Evolutionary conservation across 768 basidiomycete species (phyloP).

Genomic region (Boletus speciosus): DNA sequence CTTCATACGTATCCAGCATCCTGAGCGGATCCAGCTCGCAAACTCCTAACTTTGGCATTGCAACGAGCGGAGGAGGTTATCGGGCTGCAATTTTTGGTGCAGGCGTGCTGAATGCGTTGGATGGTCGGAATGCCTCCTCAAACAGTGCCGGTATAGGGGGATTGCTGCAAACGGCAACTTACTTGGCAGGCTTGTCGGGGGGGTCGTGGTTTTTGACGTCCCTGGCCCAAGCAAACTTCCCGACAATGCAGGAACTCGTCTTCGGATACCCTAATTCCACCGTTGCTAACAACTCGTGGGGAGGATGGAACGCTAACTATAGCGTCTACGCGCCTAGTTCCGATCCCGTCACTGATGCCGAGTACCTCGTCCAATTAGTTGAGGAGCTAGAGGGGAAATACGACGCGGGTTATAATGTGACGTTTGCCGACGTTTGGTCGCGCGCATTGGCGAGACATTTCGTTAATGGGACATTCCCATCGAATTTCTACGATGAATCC

Average conservation of each 20-base stretch:
- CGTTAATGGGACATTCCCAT: conserved; percentile 33
- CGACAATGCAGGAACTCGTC: conserved; percentile 36
- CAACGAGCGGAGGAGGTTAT: conserved; percentile 54
- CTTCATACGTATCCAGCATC: conserved; percentile 35
- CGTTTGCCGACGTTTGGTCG: conserved; percentile 29
- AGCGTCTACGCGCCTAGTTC: conserved; percentile 19
- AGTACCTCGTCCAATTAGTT: conserved; percentile 18
- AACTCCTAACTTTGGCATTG: conserved; percentile 44
- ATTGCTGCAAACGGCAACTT: conserved; percentile 50
- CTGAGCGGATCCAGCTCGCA: conserved; percentile 17
- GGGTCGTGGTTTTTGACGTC: conserved; percentile 40
- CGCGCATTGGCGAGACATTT: conserved; percentile 37
- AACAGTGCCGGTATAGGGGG: conserved; percentile 44
- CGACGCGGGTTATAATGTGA: conserved; percentile 29
- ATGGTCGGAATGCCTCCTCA: conserved; percentile 46
- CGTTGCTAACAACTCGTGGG: conserved; percentile 23
- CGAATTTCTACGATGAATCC: conserved; percentile 29
- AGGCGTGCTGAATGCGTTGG: conserved; percentile 47
- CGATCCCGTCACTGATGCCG: conserved; percentile 10
- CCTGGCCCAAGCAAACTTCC: conserved; percentile 40
- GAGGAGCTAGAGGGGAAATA: conserved; percentile 32
- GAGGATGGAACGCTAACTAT: conserved; percentile 33
- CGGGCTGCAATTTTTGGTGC: conserved; percentile 54
- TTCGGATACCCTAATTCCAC: conserved; percentile 29
- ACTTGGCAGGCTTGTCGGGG: conserved; percentile 51